Conservation (phyloP, 768 basidiomycete genomes). For the Leccinum uliginosum region DNA sequence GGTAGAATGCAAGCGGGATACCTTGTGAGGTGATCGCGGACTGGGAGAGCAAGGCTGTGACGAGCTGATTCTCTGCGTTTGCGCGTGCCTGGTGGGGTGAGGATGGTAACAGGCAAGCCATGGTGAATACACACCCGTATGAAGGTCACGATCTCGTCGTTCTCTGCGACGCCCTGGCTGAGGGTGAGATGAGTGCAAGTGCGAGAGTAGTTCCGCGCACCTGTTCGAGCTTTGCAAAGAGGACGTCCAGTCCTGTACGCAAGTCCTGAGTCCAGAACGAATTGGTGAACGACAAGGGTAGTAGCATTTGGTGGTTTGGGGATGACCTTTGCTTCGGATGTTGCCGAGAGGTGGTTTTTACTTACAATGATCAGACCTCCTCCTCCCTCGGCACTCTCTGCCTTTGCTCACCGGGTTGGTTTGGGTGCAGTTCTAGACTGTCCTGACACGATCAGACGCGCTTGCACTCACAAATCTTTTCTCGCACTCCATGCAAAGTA, state of each 20-base stretch:
- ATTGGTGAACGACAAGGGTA: conserved; percentile 82
- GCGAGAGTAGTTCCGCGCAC: conserved; percentile 33
- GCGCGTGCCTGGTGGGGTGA: conserved; percentile 58
- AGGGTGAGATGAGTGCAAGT: conserved; percentile 11
- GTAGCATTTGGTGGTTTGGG: conserved; percentile 55
- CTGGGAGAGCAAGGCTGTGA: conserved; percentile 51
- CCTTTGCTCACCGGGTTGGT: conserved; percentile 75
- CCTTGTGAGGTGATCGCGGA: conserved; percentile 47
- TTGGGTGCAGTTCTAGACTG: conserved; percentile 54
- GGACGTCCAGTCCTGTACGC: conserved; percentile 72
- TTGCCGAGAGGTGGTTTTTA: conserved; percentile 20
- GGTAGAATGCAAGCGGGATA: conserved; percentile 22
- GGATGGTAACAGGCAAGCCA: conserved; percentile 4
- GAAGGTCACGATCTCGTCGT: conserved; percentile 79
- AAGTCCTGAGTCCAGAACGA: conserved; percentile 97
- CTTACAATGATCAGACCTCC: conserved; percentile 46
- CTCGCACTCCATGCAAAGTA: conserved; percentile 50
- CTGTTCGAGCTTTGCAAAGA: conserved; percentile 76
- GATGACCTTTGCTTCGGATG: conserved; percentile 13
- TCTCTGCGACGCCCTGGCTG: conserved; percentile 71
- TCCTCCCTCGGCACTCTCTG: conserved; percentile 63
- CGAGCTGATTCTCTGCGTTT: conserved; percentile 62
- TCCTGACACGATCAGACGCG: conserved; percentile 58
- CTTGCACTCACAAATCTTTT: conserved; percentile 78
- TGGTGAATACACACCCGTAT: conserved; percentile 60